These are phyloP conservation scores for Trichoderma sp. DNA, from an alignment of 2,329 filamentous ascomycete genomes.

Conservation along the genomic window DNA sequence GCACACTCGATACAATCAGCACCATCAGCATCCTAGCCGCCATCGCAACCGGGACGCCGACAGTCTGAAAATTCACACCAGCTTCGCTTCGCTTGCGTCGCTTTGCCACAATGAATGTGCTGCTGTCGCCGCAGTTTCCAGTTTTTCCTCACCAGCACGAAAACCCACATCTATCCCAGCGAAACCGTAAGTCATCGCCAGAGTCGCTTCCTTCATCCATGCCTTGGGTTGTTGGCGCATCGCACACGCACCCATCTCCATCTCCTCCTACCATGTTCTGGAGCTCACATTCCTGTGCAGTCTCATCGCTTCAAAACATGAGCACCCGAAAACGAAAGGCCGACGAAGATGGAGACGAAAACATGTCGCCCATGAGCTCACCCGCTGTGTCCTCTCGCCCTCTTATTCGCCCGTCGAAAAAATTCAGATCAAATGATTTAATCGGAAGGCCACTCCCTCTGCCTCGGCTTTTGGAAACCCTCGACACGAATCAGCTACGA, in stretches of 20 bases:
- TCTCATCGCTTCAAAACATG: conserved; percentile 55
- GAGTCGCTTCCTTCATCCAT: neutral
- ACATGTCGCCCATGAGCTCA: conserved; percentile 80
- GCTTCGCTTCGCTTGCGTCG: neutral
- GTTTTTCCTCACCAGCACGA: conserved; percentile 62
- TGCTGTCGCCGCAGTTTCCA: conserved; percentile 61
- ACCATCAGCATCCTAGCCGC: neutral
- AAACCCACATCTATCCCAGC: conserved; percentile 52
- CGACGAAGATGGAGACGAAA: conserved; percentile 79
- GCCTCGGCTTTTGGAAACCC: conserved; percentile 84
- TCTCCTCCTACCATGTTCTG: neutral
- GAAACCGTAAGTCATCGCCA: conserved; percentile 51
- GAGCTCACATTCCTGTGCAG: conserved; percentile 27
- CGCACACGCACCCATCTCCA: neutral
- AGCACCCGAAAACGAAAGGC: conserved; percentile 80
- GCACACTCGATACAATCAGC: neutral
- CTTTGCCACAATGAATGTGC: conserved; percentile 57
- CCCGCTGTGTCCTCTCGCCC: conserved; percentile 71
- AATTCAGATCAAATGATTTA: conserved; percentile 64
- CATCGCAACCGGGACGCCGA: conserved; percentile 4
- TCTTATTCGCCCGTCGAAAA: conserved; percentile 67
- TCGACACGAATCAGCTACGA: conserved; percentile 82
- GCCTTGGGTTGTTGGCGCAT: neutral
- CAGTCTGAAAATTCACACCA: neutral
- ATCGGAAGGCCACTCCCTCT: conserved; percentile 57